Base-by-base conservation (phyloP, 2,329 filamentous ascomycete species). In the Byssothecium circinans region DNA sequence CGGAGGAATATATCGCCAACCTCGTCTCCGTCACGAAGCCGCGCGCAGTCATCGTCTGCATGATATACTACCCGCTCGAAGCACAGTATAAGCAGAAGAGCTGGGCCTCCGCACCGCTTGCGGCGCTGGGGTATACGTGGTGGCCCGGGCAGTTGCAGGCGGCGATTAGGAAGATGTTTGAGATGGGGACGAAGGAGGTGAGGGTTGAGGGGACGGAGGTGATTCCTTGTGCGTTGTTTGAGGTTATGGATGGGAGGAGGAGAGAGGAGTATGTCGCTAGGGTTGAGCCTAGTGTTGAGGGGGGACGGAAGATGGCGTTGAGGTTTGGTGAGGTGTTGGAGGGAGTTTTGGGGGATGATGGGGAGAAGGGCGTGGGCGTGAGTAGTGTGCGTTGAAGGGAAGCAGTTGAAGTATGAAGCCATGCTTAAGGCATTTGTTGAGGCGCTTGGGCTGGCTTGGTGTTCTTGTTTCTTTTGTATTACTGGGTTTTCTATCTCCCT, bases 51-150 rank as follows among this genome's bases (percentile, higher is more conserved):
- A 56, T 71, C 14, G 56, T 70, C 3, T 71, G 67, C 46, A 71
- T 70, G 68, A 72, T 72, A 29, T 72, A 71, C 50, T 71, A 57
- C 43, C 69, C 69, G 0, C 56, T 71, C 4, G 67, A 71, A 48
- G 45, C 52, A 2, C 47, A 57, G 0, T 44, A 58, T 6, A 57
- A 59, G 1, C 64, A 70, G 34, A 37, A 45, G 22, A 62, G 67
- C 29, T 72, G 69, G 69, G 67, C 68, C 1, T 65, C 69, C 48
- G 7, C 43, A 14, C 61, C 64, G 33, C 52, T 72, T 14, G 65
- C 53, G 33, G 47, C 55, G 1, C 36, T 72, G 19, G 61, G 67
- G 7, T 72, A 72, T 40, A 58, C 64, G 29, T 52, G 46, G 3
- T 53, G 53, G 41, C 67, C 69, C 6, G 49, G 30, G 1, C 61